Base-by-base conservation (phyloP, 257 asterid species). In the Asclepias syriaca region DNA sequence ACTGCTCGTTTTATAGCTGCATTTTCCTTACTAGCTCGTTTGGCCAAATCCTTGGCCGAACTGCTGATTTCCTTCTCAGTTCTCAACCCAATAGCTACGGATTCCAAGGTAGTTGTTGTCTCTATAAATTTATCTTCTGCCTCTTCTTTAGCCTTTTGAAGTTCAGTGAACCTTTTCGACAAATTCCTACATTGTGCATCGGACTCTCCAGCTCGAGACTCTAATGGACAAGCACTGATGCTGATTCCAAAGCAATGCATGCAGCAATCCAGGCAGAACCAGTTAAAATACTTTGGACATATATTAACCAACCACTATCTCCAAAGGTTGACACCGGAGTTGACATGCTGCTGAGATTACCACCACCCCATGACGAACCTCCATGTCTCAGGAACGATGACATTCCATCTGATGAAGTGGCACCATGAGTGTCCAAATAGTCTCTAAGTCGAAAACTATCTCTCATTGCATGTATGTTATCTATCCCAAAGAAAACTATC, bases 261-360 rank as follows among this genome's bases (percentile, higher is more conserved):
- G 97, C 98, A 87, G 99, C 99, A 79, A 95, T 88, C 99, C 99
- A 95, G 74, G 98, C 95, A 60, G 99, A 87, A 77, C 99, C 99
- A 78, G 98, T 98, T 81, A 95, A 84, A 70, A 95, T 93, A 83
- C 87, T 91, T 76, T 95, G 99, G 65, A 95, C 96, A 78, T 95
- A 98, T 84, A 87, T 91, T 81, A 95, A 83, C 99, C 99, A 95
- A 77, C 97, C 97, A 74, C 95, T 95, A 76, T 91, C 99, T 73
- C 99, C 99, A 72, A 95, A 90, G 70, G 95, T 89, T 60, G 99
- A 88, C 77, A 95, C 98, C 37, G 99, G 92, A 63, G 99, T 98
- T 73, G 99, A 95, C 99, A 95, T 95, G 77, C 99, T 92, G 87
- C 99, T 95, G 78, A 95, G 93, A 79, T 92, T 95, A 72, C 98